Evolutionary conservation across 2,329 filamentous ascomycete species (phyloP).

Genomic region (Colletotrichum sp.): DNA sequence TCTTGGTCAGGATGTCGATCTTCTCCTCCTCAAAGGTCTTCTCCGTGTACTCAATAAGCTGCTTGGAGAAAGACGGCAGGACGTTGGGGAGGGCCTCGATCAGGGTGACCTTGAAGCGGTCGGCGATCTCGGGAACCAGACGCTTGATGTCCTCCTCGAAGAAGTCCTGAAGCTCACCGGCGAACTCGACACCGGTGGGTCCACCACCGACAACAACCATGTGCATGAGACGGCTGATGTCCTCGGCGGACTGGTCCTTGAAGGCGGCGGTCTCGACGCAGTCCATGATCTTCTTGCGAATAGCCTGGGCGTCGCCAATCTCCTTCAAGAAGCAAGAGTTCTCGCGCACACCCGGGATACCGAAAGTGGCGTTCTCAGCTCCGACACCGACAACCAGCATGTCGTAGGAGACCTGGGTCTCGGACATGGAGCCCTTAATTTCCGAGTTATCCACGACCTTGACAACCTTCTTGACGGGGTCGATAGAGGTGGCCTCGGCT

Average conservation of each 20-base stretch:
- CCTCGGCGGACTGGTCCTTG: slow-evolving; percentile 90
- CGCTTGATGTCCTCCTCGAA: slow-evolving; percentile 98
- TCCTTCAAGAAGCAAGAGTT: slow-evolving; percentile 99
- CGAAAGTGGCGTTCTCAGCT: slow-evolving; percentile 98
- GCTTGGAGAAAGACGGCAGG: slow-evolving; percentile 97
- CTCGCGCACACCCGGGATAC: slow-evolving; percentile 93
- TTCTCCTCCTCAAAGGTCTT: slow-evolving; percentile 99
- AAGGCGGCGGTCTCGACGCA: slow-evolving; percentile 98
- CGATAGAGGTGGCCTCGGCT: slow-evolving; percentile 94
- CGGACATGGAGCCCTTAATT: slow-evolving; percentile 80
- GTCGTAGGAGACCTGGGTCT: slow-evolving; percentile 94
- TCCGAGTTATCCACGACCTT: slow-evolving; percentile 92
- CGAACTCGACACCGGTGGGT: slow-evolving; percentile 97
- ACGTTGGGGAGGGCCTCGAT: slow-evolving; percentile 97
- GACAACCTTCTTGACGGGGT: slow-evolving; percentile 87
- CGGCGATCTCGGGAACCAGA: slow-evolving; percentile 93
- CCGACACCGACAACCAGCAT: slow-evolving; percentile 98
- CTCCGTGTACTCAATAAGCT: slow-evolving; percentile 99
- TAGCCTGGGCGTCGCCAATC: slow-evolving; percentile 92
- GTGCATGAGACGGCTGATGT: slow-evolving; percentile 92
- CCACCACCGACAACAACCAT: slow-evolving; percentile 97
- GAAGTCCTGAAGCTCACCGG: slow-evolving; percentile 97
- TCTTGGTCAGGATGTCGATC: slow-evolving; percentile 97
- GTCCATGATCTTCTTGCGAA: slow-evolving; percentile 99
- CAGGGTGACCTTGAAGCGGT: slow-evolving; percentile 95